Base-by-base conservation (phyloP, 306 rosid species). In the Sicyos baderoa region DNA sequence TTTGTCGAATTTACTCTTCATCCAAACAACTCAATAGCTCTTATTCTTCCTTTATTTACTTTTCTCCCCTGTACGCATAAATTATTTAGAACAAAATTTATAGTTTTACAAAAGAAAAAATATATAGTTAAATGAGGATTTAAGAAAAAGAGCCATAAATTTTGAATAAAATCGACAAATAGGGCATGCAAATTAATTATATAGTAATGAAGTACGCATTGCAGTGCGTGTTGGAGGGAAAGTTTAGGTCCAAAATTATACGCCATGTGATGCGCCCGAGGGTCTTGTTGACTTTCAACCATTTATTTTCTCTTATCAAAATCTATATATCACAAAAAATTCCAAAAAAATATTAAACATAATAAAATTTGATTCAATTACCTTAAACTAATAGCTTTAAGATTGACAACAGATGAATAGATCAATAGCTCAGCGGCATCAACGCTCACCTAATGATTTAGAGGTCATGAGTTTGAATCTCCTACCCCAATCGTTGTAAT, bases 221-320 rank as follows among this genome's bases (percentile, higher is more conserved):
- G 66, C 64, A 72, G 56, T 45, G 68, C 51, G 68, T 57, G 53
- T 71, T 71, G 75, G 75, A 15, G 54, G 23, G 42, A 40, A 53
- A 49, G 51, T 16, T 63, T 17, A 65, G 53, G 71, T 22, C 23
- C 75, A 72, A 57, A 56, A 40, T 72, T 72, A 58, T 57, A 72
- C 75, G 75, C 54, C 75, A 72, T 58, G 56, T 68, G 53, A 22
- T 57, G 75, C 75, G 75, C 75, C 75, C 75, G 54, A 56, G 68
- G 40, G 17, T 9, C 4, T 72, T 54, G 54, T 57, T 57, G 75
- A 72, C 75, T 72, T 72, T 45, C 12, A 16, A 57, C 40, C 19
- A 44, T 45, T 6, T 9, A 7, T 17, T 19, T 44, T 37, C 23
- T 40, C 68, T 6, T 37, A 62, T 62, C 0, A 27, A 2, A 40